Evolutionary conservation across 2,329 filamentous ascomycete species (phyloP), one percentile per base, ranked within the genome.

Genomic region (Fusarium sp.): DNA sequence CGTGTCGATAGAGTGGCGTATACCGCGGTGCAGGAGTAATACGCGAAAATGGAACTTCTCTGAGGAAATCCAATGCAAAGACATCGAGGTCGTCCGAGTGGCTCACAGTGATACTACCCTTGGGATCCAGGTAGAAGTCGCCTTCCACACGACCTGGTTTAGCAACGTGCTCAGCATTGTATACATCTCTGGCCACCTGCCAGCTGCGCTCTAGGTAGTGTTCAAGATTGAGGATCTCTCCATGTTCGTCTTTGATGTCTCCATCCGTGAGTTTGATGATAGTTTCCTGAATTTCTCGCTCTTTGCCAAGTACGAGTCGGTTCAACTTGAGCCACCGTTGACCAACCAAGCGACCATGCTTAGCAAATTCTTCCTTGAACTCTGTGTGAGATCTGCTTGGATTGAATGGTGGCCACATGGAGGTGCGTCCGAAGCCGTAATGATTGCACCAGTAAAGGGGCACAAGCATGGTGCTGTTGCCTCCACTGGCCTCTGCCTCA

Each of bases 21-120:
- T 59, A n/a, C 15, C 28, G 36, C 22, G 36, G 22, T 10, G 18
- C 13, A n/a, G 20, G 14, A 24, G 6, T 9, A 26, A 31, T 13
- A 31, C 10, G 4, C 28, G 28, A 31, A 13, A 31, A 31, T 31
- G 28, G 28, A n/a, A 40, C 5, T 24, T 65, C 52, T 17, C 18
- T n/a, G n/a, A 73, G 66, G 24, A 62, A 74, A 18, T 71, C 67
- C 24, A 71, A 38, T 14, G 56, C 53, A 42, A 74, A 74, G 24
- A 54, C 46, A 4, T 65, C 67, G 15, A 74, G 64, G 39, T 74
- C 69, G 20, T 46, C 55, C 7, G 66, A 68, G 42, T 65, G 63
- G 17, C 42, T 55, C 3, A n/a, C 26, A 2, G 56, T 18, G 17
- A 73, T 73, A 15, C 28, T 33, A 13, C 57, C 66, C 6, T 69